A percentile compares a stretch with the other conserved stretches of the same genome.
Conservation (phyloP, 2,329 filamentous ascomycete species). For the Cladosporium halotolerans region DNA sequence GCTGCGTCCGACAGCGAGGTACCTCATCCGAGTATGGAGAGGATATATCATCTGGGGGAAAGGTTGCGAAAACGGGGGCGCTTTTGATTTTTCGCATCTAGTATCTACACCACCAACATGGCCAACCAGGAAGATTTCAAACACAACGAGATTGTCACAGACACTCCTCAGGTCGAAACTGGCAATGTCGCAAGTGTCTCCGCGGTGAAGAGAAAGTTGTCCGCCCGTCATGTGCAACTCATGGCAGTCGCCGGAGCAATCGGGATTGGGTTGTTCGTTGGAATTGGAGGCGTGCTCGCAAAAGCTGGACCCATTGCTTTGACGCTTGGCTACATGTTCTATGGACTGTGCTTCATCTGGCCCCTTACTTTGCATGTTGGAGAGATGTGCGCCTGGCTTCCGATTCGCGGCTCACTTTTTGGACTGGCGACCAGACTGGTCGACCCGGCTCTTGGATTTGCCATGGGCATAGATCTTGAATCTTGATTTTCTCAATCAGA, state of each 20-base stretch:
- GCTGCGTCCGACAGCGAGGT: not conserved
- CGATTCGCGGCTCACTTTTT: slow-evolving; percentile 71
- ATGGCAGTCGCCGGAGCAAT: slow-evolving; percentile 18
- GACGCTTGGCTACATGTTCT: slow-evolving; percentile 28
- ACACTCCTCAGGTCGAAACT: not conserved
- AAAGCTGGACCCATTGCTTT: slow-evolving; percentile 39
- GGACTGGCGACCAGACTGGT: slow-evolving; percentile 68
- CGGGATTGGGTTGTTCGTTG: slow-evolving; percentile 18
- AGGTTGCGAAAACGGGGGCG: not conserved
- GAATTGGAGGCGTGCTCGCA: slow-evolving; percentile 9
- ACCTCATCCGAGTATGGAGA: not conserved
- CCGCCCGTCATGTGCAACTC: slow-evolving; percentile 16
- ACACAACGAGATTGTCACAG: not conserved
- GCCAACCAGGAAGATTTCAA: not conserved
- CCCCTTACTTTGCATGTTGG: slow-evolving; percentile 39
- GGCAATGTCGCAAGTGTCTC: not conserved
- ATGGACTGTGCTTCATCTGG: slow-evolving; percentile 23
- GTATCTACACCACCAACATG: not conserved
- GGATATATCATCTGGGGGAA: not conserved
- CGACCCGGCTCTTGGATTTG: slow-evolving; percentile 63
- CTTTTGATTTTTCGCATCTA: not conserved
- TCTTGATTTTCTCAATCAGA: too few species aligned
- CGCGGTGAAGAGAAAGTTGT: slow-evolving; percentile 1
- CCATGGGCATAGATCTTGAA: too few species aligned
- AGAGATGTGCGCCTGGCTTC: slow-evolving; percentile 70